phyloP scores from a whole-genome alignment of 495 filamentous ascomycete genomes.

The Xylaria nigripes region DNA sequence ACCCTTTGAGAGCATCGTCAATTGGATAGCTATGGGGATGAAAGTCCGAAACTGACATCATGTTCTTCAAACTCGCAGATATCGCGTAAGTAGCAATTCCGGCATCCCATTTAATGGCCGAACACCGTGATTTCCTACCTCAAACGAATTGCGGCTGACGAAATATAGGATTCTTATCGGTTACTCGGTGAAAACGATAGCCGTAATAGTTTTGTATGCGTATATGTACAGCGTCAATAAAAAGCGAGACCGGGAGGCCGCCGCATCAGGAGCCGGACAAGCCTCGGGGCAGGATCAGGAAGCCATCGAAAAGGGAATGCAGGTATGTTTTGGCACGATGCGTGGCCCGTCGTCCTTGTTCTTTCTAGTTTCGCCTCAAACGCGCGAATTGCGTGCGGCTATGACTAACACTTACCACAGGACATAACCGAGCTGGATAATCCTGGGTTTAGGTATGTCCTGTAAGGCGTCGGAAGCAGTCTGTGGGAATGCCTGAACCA shows the following conservation, averaged over 20 bases:
- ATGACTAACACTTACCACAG: conserved; percentile 1
- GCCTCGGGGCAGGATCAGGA: conserved; percentile 35
- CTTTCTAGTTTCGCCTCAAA: not conserved
- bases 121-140: not conserved
- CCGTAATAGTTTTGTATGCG: conserved; percentile 40
- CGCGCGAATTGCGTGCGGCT: not conserved
- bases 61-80: conserved; percentile 12
- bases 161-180: conserved; percentile 39
- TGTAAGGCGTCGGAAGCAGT: too few relatives aligned
- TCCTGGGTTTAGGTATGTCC: conserved; percentile 45
- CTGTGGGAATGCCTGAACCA: too few relatives aligned
- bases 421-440: conserved; percentile 52
- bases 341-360: not conserved
- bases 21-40: not conserved
- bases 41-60: not conserved
- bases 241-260: conserved; percentile 40
- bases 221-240: conserved; percentile 50
- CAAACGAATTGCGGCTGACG: not conserved
- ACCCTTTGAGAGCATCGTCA: not conserved
- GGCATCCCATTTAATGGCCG: too few relatives aligned
- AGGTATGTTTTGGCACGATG: conserved; percentile 10
- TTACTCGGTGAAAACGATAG: conserved; percentile 42
- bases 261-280: conserved; percentile 16
- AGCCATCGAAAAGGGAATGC: conserved; percentile 47
- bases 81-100: conserved; percentile 31